phyloP scores from a whole-genome alignment of 208 protist species.

The Polymyxa betae region DNA sequence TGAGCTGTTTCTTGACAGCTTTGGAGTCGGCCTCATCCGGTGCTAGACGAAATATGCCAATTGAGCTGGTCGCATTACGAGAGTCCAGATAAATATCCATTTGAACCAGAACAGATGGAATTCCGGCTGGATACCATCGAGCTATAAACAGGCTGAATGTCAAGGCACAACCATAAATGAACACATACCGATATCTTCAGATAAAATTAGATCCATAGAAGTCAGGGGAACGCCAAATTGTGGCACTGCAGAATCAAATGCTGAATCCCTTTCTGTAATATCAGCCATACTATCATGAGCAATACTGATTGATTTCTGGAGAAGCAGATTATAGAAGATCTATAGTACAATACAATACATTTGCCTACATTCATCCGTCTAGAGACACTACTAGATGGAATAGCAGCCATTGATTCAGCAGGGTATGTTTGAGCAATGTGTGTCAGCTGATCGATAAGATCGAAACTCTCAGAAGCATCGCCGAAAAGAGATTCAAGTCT shows the following conservation, averaged over 20 bases:
- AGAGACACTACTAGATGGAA: background rate
- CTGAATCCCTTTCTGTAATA: background rate
- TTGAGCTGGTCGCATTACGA: background rate
- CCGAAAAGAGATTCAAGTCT: background rate
- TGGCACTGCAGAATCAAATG: background rate
- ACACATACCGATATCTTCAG: background rate
- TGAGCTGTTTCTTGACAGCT: slow-evolving; percentile 6
- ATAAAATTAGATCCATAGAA: background rate
- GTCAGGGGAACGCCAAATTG: slow-evolving; percentile 11
- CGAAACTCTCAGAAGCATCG: background rate
- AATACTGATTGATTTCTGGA: background rate
- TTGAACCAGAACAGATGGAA: slow-evolving; percentile 11
- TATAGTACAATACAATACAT: background rate
- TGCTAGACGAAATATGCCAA: slow-evolving; percentile 38
- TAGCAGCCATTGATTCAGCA: background rate
- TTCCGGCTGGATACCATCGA: slow-evolving; percentile 28
- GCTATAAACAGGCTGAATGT: background rate
- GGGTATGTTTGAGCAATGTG: background rate
- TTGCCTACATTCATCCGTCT: background rate
- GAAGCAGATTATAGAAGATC: background rate
- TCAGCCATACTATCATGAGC: background rate
- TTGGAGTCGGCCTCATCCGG: slow-evolving; percentile 39
- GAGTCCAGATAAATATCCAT: slow-evolving; percentile 20
- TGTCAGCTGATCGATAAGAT: background rate
- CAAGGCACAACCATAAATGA: background rate